phyloP scores from a whole-genome alignment of 306 rosid species.

The Prunus armeniaca region DNA sequence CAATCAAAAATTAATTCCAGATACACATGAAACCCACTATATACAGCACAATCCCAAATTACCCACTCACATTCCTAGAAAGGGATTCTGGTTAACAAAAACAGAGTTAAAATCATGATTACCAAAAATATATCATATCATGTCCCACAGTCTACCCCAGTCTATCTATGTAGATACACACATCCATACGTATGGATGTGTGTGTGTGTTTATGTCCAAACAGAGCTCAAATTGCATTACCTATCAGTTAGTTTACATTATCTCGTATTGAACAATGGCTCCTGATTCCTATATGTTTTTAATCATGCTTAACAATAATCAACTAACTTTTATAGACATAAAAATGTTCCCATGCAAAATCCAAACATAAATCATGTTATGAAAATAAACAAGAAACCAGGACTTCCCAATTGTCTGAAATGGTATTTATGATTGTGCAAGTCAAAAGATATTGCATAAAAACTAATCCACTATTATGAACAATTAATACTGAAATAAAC shows the following conservation, averaged over 20 bases:
- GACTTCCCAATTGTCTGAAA: background rate
- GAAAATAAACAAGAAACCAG: background rate
- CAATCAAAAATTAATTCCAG: background rate
- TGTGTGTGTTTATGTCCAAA: background rate
- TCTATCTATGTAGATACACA: background rate
- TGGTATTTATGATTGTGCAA: background rate
- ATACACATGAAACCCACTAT: background rate
- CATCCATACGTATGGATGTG: background rate
- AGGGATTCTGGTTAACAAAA: background rate
- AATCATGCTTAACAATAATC: background rate
- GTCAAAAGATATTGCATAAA: background rate
- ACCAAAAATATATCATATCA: background rate
- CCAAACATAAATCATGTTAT: background rate
- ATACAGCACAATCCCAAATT: background rate
- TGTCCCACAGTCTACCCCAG: background rate
- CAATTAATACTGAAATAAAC: constrained; percentile 16
- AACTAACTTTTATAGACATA: background rate
- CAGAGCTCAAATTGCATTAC: background rate
- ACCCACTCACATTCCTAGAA: background rate
- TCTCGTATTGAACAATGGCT: background rate
- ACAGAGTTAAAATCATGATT: background rate
- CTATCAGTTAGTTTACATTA: background rate
- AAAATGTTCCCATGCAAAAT: background rate
- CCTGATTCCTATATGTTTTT: background rate
- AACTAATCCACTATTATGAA: background rate